These are phyloP conservation scores for Fusarium luffae DNA, from an alignment of 2,329 filamentous ascomycete genomes.

Conservation along the genomic window DNA sequence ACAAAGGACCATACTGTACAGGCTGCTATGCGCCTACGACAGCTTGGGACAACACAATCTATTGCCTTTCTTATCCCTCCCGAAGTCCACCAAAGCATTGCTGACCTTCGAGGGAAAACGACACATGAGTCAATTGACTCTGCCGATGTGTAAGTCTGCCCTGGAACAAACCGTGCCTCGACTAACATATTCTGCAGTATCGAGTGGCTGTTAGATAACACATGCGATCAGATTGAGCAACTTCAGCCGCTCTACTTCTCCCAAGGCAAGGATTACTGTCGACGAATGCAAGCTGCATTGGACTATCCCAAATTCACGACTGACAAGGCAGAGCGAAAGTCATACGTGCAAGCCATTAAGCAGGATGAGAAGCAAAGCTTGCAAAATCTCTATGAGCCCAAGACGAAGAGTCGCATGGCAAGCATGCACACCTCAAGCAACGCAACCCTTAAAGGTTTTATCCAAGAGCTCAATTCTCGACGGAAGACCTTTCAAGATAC, in stretches of 20 bases:
- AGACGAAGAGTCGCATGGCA: constrained; percentile 23
- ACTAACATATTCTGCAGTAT: constrained; percentile 30
- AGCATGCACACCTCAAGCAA: constrained; percentile 28
- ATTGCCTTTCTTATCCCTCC: constrained; percentile 66
- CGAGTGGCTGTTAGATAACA: constrained; percentile 71
- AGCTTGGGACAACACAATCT: constrained; percentile 65
- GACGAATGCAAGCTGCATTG: constrained; percentile 61
- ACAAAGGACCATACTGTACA: constrained; percentile 67
- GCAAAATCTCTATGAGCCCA: constrained; percentile 66
- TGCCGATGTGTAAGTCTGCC: constrained; percentile 47
- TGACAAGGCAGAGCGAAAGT: constrained; percentile 51
- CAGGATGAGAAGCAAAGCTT: constrained; percentile 68
- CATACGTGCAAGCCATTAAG: constrained; percentile 48
- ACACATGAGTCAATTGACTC: constrained; percentile 41
- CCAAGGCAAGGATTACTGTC: constrained; percentile 70
- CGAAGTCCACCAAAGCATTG: constrained; percentile 71
- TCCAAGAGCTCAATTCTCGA: constrained; percentile 37
- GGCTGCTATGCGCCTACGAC: constrained; percentile 72
- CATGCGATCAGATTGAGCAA: constrained; percentile 68
- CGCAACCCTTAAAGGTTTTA: constrained; percentile 26
- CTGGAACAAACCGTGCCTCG: neutral
- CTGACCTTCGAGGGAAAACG: constrained; percentile 53
- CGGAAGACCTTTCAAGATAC: constrained; percentile 42
- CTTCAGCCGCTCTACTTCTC: constrained; percentile 67
- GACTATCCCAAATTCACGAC: constrained; percentile 57